Evolutionary conservation across 108 stramenopile species (phyloP), one percentile per base, ranked within the genome.

Genomic region (Fistulifera solaris): DNA sequence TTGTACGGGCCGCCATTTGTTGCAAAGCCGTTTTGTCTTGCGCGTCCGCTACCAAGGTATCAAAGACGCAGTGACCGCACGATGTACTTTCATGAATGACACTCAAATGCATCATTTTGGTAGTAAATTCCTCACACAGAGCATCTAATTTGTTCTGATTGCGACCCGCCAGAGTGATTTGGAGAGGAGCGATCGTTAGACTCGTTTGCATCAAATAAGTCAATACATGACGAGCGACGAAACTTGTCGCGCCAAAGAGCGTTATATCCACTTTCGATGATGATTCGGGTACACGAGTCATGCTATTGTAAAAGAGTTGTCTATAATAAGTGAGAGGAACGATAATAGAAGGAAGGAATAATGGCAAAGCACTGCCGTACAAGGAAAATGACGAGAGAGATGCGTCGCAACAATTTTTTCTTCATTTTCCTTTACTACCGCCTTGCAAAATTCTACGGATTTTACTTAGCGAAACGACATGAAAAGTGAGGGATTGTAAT

Each of bases 1-100:
- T 54, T n/a, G 93, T 83, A 27, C 72, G 48, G 24, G 51, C 21
- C 2, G 76, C 85, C 78, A 97, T 75, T 43, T 50, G 18, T 19
- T 48, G 22, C 16, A 77, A 42, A 2, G 38, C 46, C 3, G 31
- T 41, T n/a, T 44, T 31, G 35, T 77, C 67, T 7, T 47, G 43
- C 1, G 46, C 45, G 38, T 67, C 58, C n/a, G 71, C 76, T 0
- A 77, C 55, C 25, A 61, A 68, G 2, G 65, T 27, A 47, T 68
- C 62, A 10, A 40, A 17, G 21, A 46, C 40, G 18, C n/a, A 38
- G 18, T 18, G 31, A 11, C 38, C 38, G 4, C 16, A n/a, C 5
- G 7, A 4, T 21, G n/a, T 41, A 27, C 22, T 65, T 35, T 35
- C 31, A 35, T 35, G 31, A 26, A 44, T 19, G 19, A 22, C 39